Evolutionary conservation across 2,329 filamentous ascomycete genomes (phyloP), one percentile per base, ranked within the genome.

Genomic region (Neopestalotiopsis rosae): DNA sequence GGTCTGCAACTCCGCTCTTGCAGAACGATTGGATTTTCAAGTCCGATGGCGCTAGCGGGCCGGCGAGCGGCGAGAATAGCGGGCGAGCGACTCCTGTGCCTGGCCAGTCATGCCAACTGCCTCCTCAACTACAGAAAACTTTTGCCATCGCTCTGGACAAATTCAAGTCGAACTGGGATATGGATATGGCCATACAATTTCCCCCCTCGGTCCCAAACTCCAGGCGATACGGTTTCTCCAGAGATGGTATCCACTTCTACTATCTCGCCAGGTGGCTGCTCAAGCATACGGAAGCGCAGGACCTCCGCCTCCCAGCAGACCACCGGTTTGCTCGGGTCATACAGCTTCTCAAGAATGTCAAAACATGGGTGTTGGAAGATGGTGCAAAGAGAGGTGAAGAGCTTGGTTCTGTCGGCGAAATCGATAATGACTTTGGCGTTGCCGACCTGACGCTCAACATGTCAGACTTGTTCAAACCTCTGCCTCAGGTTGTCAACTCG

Each of bases 131-230:
- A 2, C 80, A 85, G 10, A 85, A 87, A 67, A 79, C 81, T 3
- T 81, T 88, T 65, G 83, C 83, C 59, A 84, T 84, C 45, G 90
- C 90, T 17, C 82, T 94, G 56, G 88, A 91, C 71, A 91, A 92
- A 74, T 94, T 92, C 87, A 94, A 94, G 80, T 83, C 83, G 20
- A 87, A 86, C 70, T 94, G 92, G 91, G 91, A 94, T 76, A 80
- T 84, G 68, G 92, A 94, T 74, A 90, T 92, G 83, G 83, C 86
- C 13, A 81, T 87, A 49, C 91, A 94, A 75, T 94, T 93, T 70
- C 88, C 90, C 6, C 87, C 78, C 5, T 81, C 81, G n/a, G 76
- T 82, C 5, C 83, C 82, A n/a, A 87, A 86, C 67, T 83, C 83
- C 64, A 84, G 85, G 62, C 88, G 91, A 17, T 86, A 90, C 72